Evolutionary conservation across 495 filamentous ascomycete genomes (phyloP), one percentile per base, ranked within the genome.

Genomic region (Parathielavia appendiculata): DNA sequence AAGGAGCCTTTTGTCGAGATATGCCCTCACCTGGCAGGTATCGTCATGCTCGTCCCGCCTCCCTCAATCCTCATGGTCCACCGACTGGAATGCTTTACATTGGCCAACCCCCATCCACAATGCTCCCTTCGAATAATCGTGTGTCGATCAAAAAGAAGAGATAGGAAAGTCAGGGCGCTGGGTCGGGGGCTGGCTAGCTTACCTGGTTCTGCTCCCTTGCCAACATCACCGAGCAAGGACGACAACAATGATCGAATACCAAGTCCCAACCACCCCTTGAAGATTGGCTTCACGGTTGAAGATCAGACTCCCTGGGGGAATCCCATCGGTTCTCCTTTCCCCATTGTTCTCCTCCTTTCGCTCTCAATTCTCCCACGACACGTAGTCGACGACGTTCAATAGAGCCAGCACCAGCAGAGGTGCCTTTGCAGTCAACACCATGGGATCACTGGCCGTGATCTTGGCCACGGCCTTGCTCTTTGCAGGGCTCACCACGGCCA

Each of bases 401-500:
- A 30, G 6, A 30, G 26, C 26, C 26, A 8, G 9, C 23, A 41
- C 9, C 14, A 34, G 13, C 26, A 30, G 23, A 45, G 36, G n/a
- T n/a, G 36, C 51, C 17, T 35, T 16, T 11, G 35, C 56, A 35
- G 45, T 52, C 36, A 23, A 26, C 36, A 61, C 40, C 38, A 71
- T 72, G 70, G 55, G 45, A 38, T 63, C 56, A 13, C 12, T 17
- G 19, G 12, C 26, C 13, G 40, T 45, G 10, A 12, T 32, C 4
- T 64, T 53, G 59, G 41, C 47, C 11, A 26, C 53, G n/a, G 34
- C 59, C 17, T 40, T 70, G 17, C 23, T 67, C 13, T 41, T 71
- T 22, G 40, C 46, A 14, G 13, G 44, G 20, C 46, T 63, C 19
- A 73, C 75, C 17, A 60, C 66, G 50, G 82, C 81, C 45, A 69